A percentile compares a stretch with the other conserved stretches of the same genome.
These are phyloP conservation scores for Thermothelomyces thermophilus DNA, from an alignment of 2,329 filamentous ascomycete species.

Conservation along the genomic window DNA sequence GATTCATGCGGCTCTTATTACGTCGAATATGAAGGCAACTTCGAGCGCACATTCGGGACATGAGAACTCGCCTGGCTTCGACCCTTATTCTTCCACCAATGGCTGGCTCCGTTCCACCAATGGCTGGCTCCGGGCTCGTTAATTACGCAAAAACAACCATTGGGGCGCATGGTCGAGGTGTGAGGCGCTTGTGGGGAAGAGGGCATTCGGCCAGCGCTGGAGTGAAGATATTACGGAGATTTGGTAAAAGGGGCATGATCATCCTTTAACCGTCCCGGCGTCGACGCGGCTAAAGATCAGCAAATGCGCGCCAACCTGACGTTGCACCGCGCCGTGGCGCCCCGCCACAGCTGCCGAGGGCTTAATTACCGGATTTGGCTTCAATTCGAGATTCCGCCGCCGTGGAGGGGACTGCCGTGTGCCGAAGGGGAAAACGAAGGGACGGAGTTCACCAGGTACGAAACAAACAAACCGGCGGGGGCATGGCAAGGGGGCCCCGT, in stretches of 20 bases:
- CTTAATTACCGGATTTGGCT: background rate
- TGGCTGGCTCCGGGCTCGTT: background rate
- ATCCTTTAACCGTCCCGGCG: slow-evolving; percentile 16
- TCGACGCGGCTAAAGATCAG: slow-evolving; percentile 17
- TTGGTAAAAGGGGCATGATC: slow-evolving; percentile 17
- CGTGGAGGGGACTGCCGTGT: background rate
- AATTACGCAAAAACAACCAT: background rate
- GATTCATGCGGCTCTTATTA: background rate
- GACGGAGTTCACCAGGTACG: slow-evolving; percentile 1
- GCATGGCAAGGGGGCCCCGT: background rate
- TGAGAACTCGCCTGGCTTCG: background rate
- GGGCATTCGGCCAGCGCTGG: background rate
- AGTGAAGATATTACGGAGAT: slow-evolving; percentile 11
- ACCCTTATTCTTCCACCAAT: background rate
- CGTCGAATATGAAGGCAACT: background rate
- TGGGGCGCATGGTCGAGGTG: background rate
- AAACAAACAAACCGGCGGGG: background rate
- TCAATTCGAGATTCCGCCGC: background rate
- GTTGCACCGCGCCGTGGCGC: background rate
- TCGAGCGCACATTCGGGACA: background rate
- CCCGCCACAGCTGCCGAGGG: background rate
- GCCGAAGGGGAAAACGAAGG: background rate
- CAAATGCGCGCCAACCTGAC: background rate
- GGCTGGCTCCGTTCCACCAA: background rate
- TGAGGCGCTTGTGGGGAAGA: background rate